These are phyloP conservation scores for Ascochyta koolunga DNA, from an alignment of 2,329 filamentous ascomycete genomes.

Conservation along the genomic window DNA sequence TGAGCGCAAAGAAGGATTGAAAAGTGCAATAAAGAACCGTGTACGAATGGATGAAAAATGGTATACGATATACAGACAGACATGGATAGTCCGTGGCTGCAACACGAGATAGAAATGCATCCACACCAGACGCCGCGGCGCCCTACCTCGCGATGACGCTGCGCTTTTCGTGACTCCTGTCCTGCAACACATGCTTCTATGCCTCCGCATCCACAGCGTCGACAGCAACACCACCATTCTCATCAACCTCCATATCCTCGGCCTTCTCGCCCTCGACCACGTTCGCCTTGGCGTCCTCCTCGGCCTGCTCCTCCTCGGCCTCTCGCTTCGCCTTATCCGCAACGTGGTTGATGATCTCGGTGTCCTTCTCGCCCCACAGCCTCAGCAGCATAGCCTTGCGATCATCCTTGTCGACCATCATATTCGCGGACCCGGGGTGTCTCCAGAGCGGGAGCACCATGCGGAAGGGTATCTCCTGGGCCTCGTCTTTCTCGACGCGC, in stretches of 20 bases:
- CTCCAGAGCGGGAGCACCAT: constrained; percentile 95
- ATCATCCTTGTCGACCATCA: constrained; percentile 99
- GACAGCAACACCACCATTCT: constrained; percentile 15
- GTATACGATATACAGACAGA: no score
- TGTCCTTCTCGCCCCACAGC: constrained; percentile 87
- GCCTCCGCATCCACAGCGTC: neutral
- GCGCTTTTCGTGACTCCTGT: neutral
- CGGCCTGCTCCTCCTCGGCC: constrained; percentile 20
- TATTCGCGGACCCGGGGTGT: constrained; percentile 86
- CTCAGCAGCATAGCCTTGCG: constrained; percentile 87
- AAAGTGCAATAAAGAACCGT: no score
- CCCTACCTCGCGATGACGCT: neutral
- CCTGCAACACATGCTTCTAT: neutral
- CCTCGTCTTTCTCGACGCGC: constrained; percentile 75
- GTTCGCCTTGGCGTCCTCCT: constrained; percentile 14
- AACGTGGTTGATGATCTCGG: constrained; percentile 64
- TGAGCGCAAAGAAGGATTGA: constrained; percentile 51
- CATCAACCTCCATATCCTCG: constrained; percentile 15
- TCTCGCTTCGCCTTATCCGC: constrained; percentile 41
- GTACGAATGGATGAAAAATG: no score
- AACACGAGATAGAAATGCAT: neutral
- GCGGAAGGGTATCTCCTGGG: constrained; percentile 70
- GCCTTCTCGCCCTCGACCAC: constrained; percentile 26
- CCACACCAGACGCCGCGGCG: neutral
- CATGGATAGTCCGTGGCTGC: no score